Base-by-base conservation (phyloP, 2,329 filamentous ascomycete genomes). In the Monosporascus ibericus region DNA sequence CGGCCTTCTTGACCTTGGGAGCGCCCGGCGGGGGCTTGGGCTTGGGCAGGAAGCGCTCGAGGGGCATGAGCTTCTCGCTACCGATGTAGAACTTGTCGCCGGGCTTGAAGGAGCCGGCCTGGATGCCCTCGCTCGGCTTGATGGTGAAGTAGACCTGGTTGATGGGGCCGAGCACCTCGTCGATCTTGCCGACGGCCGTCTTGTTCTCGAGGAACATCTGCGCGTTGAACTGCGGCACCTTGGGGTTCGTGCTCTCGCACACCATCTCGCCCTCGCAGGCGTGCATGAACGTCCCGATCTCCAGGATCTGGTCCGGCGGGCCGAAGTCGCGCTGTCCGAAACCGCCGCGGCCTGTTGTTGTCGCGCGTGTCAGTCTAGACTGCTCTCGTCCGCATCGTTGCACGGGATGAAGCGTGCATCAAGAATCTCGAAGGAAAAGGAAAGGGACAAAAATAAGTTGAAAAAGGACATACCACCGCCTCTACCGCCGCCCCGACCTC, bases 131-230 rank as follows among this genome's bases (percentile, higher is more conserved):
- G 70, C 90, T 86, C 51, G 92, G 92, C 78, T 97, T 97, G 73
- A 99, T 88, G 66, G 92, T 97, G 80, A 99, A 99, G 79, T 88
- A 96, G 66, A 97, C 90, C 74, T 96, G 88, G 80, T 96, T 97
- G 74, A 99, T 89, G 58, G 94, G 92, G 53, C 94, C 94, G 63
- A 99, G 86, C 62, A 99, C 88, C 77, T 99, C 94, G 76, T 99
- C 94, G 69, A 99, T 88, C 76, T 97, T 97, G 72, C 94, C 94
- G 71, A 99, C 84, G 57, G 88, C 79, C 68, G 87, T 88, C 81
- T 97, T 99, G 80, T 97, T 99, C 81, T 97, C 92, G 66, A 97
- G 87, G 77, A 94, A 99, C 72, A 99, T 95, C 62, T 91, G 91
- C 56, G 94, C 94, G 79, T 96, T 97, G 86, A 99, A 99, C 78